Evolutionary conservation across 768 basidiomycete genomes (phyloP).

Genomic region (Cystofilobasidium ferigula): DNA sequence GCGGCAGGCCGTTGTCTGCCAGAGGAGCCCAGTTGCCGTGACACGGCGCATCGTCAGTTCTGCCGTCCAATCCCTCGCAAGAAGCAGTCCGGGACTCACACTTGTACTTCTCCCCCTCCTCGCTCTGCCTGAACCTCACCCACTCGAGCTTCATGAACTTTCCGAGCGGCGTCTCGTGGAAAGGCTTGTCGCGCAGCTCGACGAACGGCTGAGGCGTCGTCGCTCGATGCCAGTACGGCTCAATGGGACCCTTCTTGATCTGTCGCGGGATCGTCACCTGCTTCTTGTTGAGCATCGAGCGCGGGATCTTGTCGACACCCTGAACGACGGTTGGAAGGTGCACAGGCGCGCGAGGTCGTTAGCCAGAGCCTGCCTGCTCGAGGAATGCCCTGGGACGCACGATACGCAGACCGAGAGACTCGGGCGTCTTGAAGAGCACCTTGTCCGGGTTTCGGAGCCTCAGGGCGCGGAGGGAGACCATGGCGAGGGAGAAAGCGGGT

Average conservation of each 20-base stretch:
- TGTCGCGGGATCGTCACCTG: neutral
- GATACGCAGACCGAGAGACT: conserved; percentile 14
- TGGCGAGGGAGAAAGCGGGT: neutral
- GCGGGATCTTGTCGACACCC: conserved; percentile 7
- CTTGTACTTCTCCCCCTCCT: neutral
- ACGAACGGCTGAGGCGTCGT: conserved; percentile 6
- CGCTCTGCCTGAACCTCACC: conserved; percentile 2
- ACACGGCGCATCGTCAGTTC: too few relatives aligned
- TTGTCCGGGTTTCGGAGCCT: neutral
- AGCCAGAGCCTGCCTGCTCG: neutral
- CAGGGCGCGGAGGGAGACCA: neutral
- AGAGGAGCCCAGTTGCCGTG: too few relatives aligned
- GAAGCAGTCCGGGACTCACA: neutral
- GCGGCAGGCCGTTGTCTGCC: conserved; percentile 12
- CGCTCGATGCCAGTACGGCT: conserved; percentile 11
- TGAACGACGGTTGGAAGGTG: neutral
- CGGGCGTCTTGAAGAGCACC: neutral
- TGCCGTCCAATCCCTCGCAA: too few relatives aligned
- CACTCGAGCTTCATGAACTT: conserved; percentile 16
- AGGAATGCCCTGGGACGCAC: neutral
- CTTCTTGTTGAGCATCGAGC: neutral
- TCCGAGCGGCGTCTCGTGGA: conserved; percentile 9
- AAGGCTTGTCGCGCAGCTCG: neutral
- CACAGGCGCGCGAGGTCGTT: neutral
- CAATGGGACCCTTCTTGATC: neutral